These are phyloP conservation scores for Lasiosphaeria ovina DNA, from an alignment of 495 filamentous ascomycete species.

Conservation along the genomic window DNA sequence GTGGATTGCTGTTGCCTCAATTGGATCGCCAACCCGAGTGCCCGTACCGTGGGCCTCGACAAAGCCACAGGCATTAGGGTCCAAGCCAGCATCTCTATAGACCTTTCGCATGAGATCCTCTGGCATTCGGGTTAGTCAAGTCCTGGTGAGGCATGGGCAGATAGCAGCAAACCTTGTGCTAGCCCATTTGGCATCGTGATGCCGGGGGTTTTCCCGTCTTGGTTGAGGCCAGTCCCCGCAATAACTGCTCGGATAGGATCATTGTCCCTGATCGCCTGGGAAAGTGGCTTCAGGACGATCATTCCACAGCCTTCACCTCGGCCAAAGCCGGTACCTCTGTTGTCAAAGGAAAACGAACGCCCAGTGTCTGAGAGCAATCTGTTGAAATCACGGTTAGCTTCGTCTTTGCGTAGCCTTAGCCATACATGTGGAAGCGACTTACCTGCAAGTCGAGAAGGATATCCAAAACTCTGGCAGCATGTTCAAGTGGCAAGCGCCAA, in stretches of 20 bases:
- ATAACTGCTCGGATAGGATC: constrained; percentile 64
- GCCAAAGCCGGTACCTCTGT: constrained; percentile 61
- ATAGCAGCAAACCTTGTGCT: constrained; percentile 49
- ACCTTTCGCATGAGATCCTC: constrained; percentile 46
- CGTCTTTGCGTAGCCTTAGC: too few species aligned
- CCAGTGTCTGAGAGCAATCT: constrained; percentile 66
- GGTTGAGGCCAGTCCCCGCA: constrained; percentile 55
- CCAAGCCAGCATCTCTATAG: constrained; percentile 41
- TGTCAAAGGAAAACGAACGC: constrained; percentile 60
- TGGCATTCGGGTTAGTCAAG: constrained; percentile 22
- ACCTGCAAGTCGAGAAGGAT: constrained; percentile 42
- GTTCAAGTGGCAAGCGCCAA: constrained; percentile 59
- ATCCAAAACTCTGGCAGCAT: constrained; percentile 57
- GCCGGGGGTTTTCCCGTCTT: constrained; percentile 58
- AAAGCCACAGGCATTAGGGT: constrained; percentile 41
- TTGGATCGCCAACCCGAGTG: constrained; percentile 49
- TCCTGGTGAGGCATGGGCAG: background rate
- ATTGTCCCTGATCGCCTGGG: constrained; percentile 55
- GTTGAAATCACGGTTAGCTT: constrained; percentile 26
- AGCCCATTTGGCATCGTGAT: constrained; percentile 57
- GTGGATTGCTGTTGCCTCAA: constrained; percentile 44
- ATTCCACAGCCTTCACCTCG: constrained; percentile 62
- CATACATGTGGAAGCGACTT: constrained; percentile 6
- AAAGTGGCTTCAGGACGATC: constrained; percentile 59
- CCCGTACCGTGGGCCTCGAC: constrained; percentile 57